phyloP scores from a whole-genome alignment of 345 rosid genomes.

The Mallotus nudiflorus region DNA sequence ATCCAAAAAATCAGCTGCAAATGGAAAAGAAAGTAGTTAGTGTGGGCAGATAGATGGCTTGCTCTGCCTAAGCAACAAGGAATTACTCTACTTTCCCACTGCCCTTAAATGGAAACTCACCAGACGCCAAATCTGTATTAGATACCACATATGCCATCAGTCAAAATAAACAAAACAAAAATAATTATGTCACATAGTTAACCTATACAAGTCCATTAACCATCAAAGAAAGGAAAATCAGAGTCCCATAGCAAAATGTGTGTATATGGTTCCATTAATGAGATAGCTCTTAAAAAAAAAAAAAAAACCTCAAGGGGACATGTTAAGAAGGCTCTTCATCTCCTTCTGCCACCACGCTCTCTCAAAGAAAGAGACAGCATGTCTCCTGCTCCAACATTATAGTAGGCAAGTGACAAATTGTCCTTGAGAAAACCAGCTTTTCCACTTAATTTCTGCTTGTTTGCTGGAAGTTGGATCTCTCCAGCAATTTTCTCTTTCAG shows the following conservation, averaged over 20 bases:
- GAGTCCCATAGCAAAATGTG: conserved; percentile 9
- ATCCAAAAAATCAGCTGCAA: conserved; percentile 10
- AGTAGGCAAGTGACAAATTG: conserved; percentile 80
- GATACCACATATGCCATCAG: conserved; percentile 30
- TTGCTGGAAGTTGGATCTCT: conserved; percentile 77
- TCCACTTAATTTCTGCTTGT: conserved; percentile 89
- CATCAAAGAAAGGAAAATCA: background rate
- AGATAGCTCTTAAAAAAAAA: conserved; percentile 21
- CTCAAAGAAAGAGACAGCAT: conserved; percentile 59
- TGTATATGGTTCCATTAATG: background rate
- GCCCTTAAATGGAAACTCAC: conserved; percentile 17
- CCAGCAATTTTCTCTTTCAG: conserved; percentile 93
- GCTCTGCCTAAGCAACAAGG: conserved; percentile 21
- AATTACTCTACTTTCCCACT: conserved; percentile 14
- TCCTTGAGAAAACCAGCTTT: conserved; percentile 89
- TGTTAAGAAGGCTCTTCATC: conserved; percentile 40
- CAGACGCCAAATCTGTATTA: conserved; percentile 35
- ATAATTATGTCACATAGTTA: conserved; percentile 6
- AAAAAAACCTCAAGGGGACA: conserved; percentile 20
- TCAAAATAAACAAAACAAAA: conserved; percentile 9
- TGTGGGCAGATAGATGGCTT: conserved; percentile 11
- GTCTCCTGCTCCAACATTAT: conserved; percentile 72
- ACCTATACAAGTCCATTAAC: conserved; percentile 22
- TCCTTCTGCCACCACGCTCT: conserved; percentile 90
- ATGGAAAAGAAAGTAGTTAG: background rate